Conservation (phyloP, 1,284 basidiomycete species). For the Ceratobasidium sp. region DNA sequence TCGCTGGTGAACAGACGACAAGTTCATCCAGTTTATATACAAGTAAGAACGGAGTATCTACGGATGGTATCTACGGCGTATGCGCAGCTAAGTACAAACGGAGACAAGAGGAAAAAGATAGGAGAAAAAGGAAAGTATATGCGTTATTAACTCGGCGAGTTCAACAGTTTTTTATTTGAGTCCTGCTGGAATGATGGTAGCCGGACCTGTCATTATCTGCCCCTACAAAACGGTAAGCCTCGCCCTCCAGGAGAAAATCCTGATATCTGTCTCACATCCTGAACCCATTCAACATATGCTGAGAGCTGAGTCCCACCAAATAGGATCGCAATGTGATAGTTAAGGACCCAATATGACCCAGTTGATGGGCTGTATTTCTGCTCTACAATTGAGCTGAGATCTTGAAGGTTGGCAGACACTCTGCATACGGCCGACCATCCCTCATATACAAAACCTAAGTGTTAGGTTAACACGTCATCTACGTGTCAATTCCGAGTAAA, state of each 20-base stretch:
- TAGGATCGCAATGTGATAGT: not conserved
- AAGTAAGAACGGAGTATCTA: too few species aligned
- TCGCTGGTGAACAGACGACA: too few species aligned
- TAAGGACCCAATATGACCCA: not conserved
- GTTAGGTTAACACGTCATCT: too few species aligned
- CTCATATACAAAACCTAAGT: not conserved
- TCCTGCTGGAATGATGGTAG: not conserved
- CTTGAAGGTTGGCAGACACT: not conserved
- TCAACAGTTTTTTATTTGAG: too few species aligned
- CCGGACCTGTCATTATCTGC: constrained; percentile 4
- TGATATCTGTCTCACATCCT: not conserved
- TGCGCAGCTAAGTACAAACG: too few species aligned
- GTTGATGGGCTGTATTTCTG: not conserved
- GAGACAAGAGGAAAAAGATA: too few species aligned
- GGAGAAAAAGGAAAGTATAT: too few species aligned
- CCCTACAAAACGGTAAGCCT: not conserved
- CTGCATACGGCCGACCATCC: not conserved
- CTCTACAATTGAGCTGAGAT: not conserved
- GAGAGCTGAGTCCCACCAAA: constrained; percentile 5
- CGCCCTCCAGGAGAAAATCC: too few species aligned
- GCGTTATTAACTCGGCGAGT: too few species aligned
- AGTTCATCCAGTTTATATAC: too few species aligned
- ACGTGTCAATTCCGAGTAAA: not conserved
- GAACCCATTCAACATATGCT: constrained; percentile 11
- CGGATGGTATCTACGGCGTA: too few species aligned